Evolutionary conservation across 345 rosid genomes (phyloP).

Genomic region (Aquilaria malaccensis): DNA sequence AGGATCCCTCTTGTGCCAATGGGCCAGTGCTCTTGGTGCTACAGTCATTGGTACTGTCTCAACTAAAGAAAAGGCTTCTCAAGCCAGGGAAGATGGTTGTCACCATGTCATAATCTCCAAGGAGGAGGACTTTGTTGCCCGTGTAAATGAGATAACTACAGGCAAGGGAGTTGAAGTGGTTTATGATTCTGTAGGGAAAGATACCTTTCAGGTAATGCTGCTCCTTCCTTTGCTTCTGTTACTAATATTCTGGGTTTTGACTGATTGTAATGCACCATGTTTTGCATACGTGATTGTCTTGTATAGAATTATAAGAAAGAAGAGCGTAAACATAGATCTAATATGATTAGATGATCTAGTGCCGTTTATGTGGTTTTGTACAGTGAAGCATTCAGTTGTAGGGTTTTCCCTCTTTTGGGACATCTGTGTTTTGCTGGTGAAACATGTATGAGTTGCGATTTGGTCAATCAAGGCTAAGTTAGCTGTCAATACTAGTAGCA

Average conservation of each 20-base stretch:
- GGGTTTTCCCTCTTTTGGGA: too few species aligned
- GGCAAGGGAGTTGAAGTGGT: conserved; percentile 84
- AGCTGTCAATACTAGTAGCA: background rate
- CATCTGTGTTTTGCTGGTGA: too few species aligned
- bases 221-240: background rate
- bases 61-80: conserved; percentile 77
- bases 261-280: too few species aligned
- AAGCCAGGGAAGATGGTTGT: conserved; percentile 92
- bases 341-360: too few species aligned
- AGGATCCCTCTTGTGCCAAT: conserved; percentile 87
- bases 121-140: conserved; percentile 72
- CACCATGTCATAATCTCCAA: conserved; percentile 72
- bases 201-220: conserved; percentile 62
- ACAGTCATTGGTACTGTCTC: conserved; percentile 85
- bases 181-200: conserved; percentile 92
- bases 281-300: too few species aligned
- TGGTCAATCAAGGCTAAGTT: background rate
- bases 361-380: too few species aligned
- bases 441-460: too few species aligned
- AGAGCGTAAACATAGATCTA: too few species aligned
- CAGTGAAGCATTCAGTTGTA: too few species aligned
- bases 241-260: too few species aligned
- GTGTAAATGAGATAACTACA: conserved; percentile 70
- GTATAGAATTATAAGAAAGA: too few species aligned
- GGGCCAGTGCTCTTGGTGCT: conserved; percentile 90